Base-by-base conservation (phyloP, 192 early-diverging fungal genomes). In the Coemansia sp. region DNA sequence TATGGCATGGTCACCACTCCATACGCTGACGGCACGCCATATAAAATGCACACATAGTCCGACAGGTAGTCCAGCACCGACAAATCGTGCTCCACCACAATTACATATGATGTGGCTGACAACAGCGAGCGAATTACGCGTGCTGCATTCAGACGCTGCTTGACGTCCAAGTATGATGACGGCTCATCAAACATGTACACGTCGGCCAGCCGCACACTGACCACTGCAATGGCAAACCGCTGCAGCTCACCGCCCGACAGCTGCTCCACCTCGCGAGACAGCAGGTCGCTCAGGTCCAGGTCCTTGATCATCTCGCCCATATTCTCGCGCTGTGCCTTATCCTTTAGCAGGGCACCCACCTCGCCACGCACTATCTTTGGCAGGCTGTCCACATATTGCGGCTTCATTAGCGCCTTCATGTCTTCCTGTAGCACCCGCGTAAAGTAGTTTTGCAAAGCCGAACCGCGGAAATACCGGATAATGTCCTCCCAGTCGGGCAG, bases 111-210 rank as follows among this genome's bases (percentile, higher is more conserved):
- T 62, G 79, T 85, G 17, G 91, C 79, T 19, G 70, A 64, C 42
- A 96, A 82, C 58, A 98, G 72, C 38, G 87, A 86, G 51, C 95
- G 93, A 69, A 98, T 96, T 20, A 94, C 91, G 34, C 85, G 82
- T 61, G 94, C 94, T 58, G 96, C 96, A 68, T 96, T 97, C 74
- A 98, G 84, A 86, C 96, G 92, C 84, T 98, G 96, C 88, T 96
- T 98, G 51, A 98, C 96, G 83, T 98, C 96, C 61, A 98, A 77
- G 73, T 97, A 98, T 48, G 90, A 92, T 38, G 96, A 98, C 53
- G 96, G 96, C 82, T 98, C 96, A 76, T 98, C 96, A 76, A 95
- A 94, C 96, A 98, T 97, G 83, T 95, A 96, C 49, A 98, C 93
- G 79, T 97, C 91, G 50, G 90, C 94, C 11, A 86, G 68, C 69